Conservation (phyloP, 2,329 filamentous ascomycete species). For the Fusarium sp. region DNA sequence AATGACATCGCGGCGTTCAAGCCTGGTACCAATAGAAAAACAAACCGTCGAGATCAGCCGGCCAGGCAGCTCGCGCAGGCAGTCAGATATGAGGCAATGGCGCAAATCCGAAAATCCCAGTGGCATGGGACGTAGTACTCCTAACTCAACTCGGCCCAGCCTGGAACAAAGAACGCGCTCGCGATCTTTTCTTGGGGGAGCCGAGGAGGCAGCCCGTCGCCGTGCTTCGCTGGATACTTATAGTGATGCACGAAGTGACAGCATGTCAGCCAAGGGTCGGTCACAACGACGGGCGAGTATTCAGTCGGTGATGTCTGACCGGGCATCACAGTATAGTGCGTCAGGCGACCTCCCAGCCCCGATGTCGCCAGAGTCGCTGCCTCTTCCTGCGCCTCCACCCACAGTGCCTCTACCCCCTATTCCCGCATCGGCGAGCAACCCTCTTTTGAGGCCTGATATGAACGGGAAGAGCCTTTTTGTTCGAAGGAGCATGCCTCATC, state of each 20-base stretch:
- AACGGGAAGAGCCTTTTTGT: slow-evolving; percentile 42
- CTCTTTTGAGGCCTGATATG: slow-evolving; percentile 33
- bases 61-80: slow-evolving; percentile 42
- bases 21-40: slow-evolving; percentile 28
- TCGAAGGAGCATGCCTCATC: slow-evolving; percentile 61
- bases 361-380: slow-evolving; percentile 35
- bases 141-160: slow-evolving; percentile 19
- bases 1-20: slow-evolving; percentile 38
- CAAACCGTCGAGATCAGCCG: slow-evolving; percentile 24
- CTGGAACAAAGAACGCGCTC: slow-evolving; percentile 35
- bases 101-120: slow-evolving; percentile 35
- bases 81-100: slow-evolving; percentile 47
- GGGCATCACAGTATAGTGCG: slow-evolving; percentile 35
- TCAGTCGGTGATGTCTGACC: slow-evolving; percentile 42
- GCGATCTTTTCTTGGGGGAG: slow-evolving; percentile 24
- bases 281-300: slow-evolving; percentile 44
- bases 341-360: slow-evolving; percentile 40
- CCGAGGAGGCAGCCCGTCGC: slow-evolving; percentile 37
- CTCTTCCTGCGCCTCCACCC: slow-evolving; percentile 44
- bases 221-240: slow-evolving; percentile 49
- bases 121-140: slow-evolving; percentile 16
- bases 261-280: slow-evolving; percentile 30
- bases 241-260: slow-evolving; percentile 34
- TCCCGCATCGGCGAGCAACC: slow-evolving; percentile 39
- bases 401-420: slow-evolving; percentile 46